Evolutionary conservation across 2,329 filamentous ascomycete genomes (phyloP).

Genomic region (Ascochyta pisi): DNA sequence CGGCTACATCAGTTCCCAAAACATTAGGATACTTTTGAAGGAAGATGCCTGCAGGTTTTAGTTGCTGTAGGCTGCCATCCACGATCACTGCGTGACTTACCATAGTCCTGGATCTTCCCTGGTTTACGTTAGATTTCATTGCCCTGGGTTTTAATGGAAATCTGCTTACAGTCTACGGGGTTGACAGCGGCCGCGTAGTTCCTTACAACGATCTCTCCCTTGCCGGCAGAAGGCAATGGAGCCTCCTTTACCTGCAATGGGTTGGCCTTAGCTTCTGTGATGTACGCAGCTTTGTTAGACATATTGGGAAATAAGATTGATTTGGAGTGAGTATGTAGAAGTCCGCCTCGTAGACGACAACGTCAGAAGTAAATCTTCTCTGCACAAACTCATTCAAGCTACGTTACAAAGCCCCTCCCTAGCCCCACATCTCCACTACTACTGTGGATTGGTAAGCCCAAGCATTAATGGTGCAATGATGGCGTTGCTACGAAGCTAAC

Average conservation of each 20-base stretch:
- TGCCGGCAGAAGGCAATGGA: slow-evolving; percentile 34
- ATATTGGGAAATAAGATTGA: slow-evolving; percentile 15
- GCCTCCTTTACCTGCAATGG: slow-evolving; percentile 41
- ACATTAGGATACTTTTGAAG: slow-evolving; percentile 45
- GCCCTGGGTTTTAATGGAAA: background rate
- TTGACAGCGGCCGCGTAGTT: slow-evolving; percentile 45
- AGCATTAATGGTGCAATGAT: background rate
- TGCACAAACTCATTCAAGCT: background rate
- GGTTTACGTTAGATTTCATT: slow-evolving; percentile 5
- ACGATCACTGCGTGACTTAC: slow-evolving; percentile 13
- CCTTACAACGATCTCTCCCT: slow-evolving; percentile 44
- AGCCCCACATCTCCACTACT: background rate
- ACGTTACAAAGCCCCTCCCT: background rate
- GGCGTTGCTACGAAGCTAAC: background rate
- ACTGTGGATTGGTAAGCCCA: slow-evolving; percentile 8
- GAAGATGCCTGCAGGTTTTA: slow-evolving; percentile 36
- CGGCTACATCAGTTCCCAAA: slow-evolving; percentile 54
- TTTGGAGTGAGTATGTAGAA: background rate
- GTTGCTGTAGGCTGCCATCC: background rate
- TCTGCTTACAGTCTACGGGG: slow-evolving; percentile 38
- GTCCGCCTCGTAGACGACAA: background rate
- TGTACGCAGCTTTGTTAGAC: slow-evolving; percentile 45
- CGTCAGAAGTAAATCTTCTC: background rate
- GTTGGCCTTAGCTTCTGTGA: slow-evolving; percentile 37
- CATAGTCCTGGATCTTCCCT: slow-evolving; percentile 46